Evolutionary conservation across 1,284 basidiomycete species (phyloP), one percentile per base, ranked within the genome.

Genomic region (Ustilago vetiveriae): DNA sequence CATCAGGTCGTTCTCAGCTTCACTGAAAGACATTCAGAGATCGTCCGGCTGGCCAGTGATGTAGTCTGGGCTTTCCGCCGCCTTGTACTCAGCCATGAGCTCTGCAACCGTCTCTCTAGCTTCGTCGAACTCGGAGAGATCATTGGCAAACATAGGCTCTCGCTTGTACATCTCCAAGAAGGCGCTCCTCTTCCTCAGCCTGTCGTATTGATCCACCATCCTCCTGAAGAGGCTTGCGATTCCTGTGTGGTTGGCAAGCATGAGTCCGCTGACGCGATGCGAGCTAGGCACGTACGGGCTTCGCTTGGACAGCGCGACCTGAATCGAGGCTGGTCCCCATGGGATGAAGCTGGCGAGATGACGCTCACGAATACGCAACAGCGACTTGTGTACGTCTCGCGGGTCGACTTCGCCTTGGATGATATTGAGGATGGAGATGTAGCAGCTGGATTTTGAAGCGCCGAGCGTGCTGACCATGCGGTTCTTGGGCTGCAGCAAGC

Each of bases 241-340:
- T 74, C 93, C 94, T 6, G 96, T 99, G 82, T 98, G 95, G 78
- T 99, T 98, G 13, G 95, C 96, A 50, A 98, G 87, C 96, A 99
- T 98, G 59, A 98, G 86, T 0, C 96, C 96, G 82, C 92, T 97
- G 56, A 97, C 95, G 22, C 92, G 95, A 63, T 82, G 93, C 76
- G 90, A 92, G 42, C 91, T 89, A 16, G 89, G 87, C 54, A 96
- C 86, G 81, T 94, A 96, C 9, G 92, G 94, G 46, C 91, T 95
- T 80, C 88, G 89, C 69, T 92, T 90, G 1, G 94, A 96, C 63
- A 98, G 85, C 5, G 96, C 95, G 2, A 98, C 94, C 84, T 99
- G 96, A 75, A 98, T 97, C 39, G 92, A 94, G 2, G 95, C 95
- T 1, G 96, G 96, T 4, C 96, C 96, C 96, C 96, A 99, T 3